A percentile compares a stretch with the other conserved stretches of the same genome.
These are phyloP conservation scores for Pseudomonodictys pantanalensis DNA, from an alignment of 495 filamentous ascomycete species.

Conservation along the genomic window DNA sequence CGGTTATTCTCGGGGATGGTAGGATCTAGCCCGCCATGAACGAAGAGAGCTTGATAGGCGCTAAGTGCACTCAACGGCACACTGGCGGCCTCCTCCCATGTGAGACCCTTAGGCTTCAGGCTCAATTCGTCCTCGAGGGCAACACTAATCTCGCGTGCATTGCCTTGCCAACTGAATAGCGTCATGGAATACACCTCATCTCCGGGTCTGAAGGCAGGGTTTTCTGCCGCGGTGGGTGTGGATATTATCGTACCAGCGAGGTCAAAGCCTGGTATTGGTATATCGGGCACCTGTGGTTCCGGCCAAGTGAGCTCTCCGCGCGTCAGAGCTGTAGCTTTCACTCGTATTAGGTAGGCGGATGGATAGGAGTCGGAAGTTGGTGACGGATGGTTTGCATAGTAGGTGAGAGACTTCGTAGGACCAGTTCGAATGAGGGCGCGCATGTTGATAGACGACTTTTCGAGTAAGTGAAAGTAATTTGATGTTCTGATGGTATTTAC, in stretches of 20 bases:
- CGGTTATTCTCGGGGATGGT: slow-evolving; percentile 30
- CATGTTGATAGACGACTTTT: too few species aligned
- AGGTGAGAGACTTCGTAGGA: slow-evolving; percentile 16
- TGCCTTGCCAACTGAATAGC: slow-evolving; percentile 48
- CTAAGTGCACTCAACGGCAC: slow-evolving; percentile 55
- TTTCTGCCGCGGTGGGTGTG: slow-evolving; percentile 46
- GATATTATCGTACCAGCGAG: slow-evolving; percentile 54
- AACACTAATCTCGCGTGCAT: slow-evolving; percentile 53
- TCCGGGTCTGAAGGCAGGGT: slow-evolving; percentile 47
- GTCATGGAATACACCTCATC: slow-evolving; percentile 55
- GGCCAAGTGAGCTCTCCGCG: slow-evolving; percentile 54
- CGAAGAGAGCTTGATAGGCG: slow-evolving; percentile 61
- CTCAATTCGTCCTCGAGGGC: slow-evolving; percentile 52
- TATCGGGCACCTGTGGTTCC: slow-evolving; percentile 1
- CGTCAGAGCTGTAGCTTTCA: slow-evolving; percentile 56
- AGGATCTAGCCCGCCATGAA: slow-evolving; percentile 40
- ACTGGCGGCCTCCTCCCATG: slow-evolving; percentile 50
- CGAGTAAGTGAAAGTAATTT: too few species aligned
- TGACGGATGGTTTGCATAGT: neutral
- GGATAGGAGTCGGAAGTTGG: slow-evolving; percentile 2
- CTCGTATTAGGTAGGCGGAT: slow-evolving; percentile 58
- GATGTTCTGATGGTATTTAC: too few species aligned
- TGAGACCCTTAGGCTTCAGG: slow-evolving; percentile 48
- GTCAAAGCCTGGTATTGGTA: slow-evolving; percentile 55
- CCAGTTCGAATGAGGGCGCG: slow-evolving; percentile 16